phyloP scores from a whole-genome alignment of 805 yeast species.

The Yarrowia sp. region DNA sequence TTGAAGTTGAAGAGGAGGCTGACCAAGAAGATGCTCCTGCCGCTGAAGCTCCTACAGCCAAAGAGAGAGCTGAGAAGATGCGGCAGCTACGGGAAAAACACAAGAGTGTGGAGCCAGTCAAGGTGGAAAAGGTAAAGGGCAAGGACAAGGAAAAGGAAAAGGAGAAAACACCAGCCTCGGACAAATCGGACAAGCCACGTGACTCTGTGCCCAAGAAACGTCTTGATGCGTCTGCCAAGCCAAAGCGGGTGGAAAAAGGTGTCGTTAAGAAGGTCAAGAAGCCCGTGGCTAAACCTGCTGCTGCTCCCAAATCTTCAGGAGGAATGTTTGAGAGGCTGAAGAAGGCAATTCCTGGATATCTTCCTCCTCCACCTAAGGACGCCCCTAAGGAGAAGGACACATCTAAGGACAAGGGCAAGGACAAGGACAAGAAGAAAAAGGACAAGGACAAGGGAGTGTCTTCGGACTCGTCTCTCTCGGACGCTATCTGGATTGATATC shows the following conservation, averaged over 20 bases:
- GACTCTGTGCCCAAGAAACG: background rate
- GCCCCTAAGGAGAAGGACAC: background rate
- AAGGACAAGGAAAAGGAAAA: conserved; percentile 31
- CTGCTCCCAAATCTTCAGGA: background rate
- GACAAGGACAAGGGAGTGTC: conserved; percentile 34
- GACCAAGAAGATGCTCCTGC: background rate
- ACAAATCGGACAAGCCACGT: background rate
- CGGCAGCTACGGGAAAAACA: background rate
- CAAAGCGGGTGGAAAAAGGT: background rate
- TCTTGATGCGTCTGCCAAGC: background rate
- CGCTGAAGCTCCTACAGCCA: background rate
- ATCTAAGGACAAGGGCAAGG: conserved; percentile 39
- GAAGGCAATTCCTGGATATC: background rate
- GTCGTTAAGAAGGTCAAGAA: background rate
- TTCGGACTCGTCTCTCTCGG: background rate
- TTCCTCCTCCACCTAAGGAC: background rate
- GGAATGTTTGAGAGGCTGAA: background rate
- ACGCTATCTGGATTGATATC: conserved; percentile 8
- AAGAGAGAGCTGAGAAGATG: background rate
- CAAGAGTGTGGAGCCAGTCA: conserved; percentile 22
- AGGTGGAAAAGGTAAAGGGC: conserved; percentile 29
- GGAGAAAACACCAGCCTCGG: conserved; percentile 33
- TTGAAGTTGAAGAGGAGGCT: too few species aligned
- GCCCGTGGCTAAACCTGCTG: background rate
- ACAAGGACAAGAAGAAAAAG: conserved; percentile 41